Base-by-base conservation (phyloP, 257 asterid genomes). In the Salvia hispanica region DNA sequence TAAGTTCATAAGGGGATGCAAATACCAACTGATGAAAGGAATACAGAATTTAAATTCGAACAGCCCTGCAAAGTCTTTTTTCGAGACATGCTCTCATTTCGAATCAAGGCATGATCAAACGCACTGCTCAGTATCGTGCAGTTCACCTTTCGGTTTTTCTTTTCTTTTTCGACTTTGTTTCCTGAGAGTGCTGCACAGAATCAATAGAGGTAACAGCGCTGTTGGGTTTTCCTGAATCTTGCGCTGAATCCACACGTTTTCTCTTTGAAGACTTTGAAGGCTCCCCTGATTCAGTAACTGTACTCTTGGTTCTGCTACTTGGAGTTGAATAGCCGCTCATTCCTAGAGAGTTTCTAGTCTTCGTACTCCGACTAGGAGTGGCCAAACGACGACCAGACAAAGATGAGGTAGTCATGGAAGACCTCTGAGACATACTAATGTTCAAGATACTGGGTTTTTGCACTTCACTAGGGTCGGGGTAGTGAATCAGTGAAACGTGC, bases 391-490 rank as follows among this genome's bases (percentile, higher is more conserved):
- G 80, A 54, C 87, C 84, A 0, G 91, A 83, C 62, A 71, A 59
- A 42, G 88, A 75, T 56, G 88, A 71, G 59, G 90, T 72, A 56
- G 86, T 66, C 31, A 70, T 67, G 56, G 90, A 85, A 14, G 84
- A 75, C 53, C 85, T 69, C 31, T 70, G 81, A 47, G 81, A 71
- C 28, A 16, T 76, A 66, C 77, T 55, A 46, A 46, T 37, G 64
- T 37, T 56, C 8, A 28, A 48, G 55, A 3, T 73, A 62, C 69
- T 76, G 40, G 82, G 71, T 53, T 60, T 71, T 53, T 60, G 76
- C 44, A 83, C 50, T 72, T 85, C 92, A 62, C 79, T 64, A 6
- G 90, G 86, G 31, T 86, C 95, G 0, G 95, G 90, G 74, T 85
- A 87, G 75, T 79, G 89, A 72, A 85, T 57, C 47, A 89, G 72